Evolutionary conservation across 108 stramenopile species (phyloP).

Genomic region (Stephanodiscus triporus): DNA sequence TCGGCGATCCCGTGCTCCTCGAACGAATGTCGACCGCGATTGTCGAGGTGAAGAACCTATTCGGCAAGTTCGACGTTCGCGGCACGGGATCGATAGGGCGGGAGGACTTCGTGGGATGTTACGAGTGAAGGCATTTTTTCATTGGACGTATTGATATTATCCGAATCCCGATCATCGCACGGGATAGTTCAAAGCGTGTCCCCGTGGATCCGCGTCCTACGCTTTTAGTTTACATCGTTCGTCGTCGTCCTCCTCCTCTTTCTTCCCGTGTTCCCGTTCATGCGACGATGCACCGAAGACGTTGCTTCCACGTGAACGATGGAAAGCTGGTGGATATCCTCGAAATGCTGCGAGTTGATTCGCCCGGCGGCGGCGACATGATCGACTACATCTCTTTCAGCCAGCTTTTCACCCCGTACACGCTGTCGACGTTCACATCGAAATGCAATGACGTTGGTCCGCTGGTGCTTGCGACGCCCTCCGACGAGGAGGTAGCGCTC

Average conservation of each 20-base stretch:
- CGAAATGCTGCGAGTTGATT: constrained; percentile 23
- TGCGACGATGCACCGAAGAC: background rate
- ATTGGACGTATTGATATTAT: background rate
- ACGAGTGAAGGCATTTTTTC: constrained; percentile 8
- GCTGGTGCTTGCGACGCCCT: constrained; percentile 69
- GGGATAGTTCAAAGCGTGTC: no score
- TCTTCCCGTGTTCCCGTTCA: background rate
- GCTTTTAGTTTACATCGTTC: background rate
- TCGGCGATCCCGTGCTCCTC: constrained; percentile 90
- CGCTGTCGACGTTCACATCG: constrained; percentile 56
- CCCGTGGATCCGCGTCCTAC: background rate
- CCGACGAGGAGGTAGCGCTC: constrained; percentile 85
- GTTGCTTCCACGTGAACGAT: constrained; percentile 51
- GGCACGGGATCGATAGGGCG: constrained; percentile 57
- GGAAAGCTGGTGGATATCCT: constrained; percentile 53
- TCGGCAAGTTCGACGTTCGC: constrained; percentile 66
- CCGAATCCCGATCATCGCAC: no score
- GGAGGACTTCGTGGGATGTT: constrained; percentile 67
- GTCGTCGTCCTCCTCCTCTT: background rate
- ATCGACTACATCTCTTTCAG: constrained; percentile 90
- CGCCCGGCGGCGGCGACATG: constrained; percentile 49
- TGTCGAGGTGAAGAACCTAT: constrained; percentile 69
- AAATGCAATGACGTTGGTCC: constrained; percentile 72
- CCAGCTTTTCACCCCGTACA: constrained; percentile 56
- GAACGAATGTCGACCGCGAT: constrained; percentile 85